Evolutionary conservation across 495 filamentous ascomycete genomes (phyloP), one percentile per base, ranked within the genome.

Genomic region (Hamigera avellanea): DNA sequence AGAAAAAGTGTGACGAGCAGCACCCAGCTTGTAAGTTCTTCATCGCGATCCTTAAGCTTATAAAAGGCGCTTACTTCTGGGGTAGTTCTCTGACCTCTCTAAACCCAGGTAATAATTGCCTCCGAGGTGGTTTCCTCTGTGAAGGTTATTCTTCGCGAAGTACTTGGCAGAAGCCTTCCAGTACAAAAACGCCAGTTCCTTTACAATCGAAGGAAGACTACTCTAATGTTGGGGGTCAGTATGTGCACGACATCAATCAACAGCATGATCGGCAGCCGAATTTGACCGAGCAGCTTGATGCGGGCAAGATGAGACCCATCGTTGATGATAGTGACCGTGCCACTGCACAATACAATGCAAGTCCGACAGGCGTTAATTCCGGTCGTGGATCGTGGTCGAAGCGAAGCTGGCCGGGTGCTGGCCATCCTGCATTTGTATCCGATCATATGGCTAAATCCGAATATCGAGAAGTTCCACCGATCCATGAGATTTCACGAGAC

Each of bases 1-100:
- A 98, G 73, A 98, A 98, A 75, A 98, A 98, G 59, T 98, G 91
- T 53, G 91, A 98, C 50, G 91, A 98, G 62, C 72, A 72, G 42
- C 89, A 95, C 59, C 91, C 91, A 29, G 81, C 87, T 66, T 98
- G 91, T 93, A 48, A 64, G 68, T 63, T 14, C 29, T 18, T 34
- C 21, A 14, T 27, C 10, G 21, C 37, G 18, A 35, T 33, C 19
- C 19, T 14, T 23, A n/a, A 5, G 23, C 15, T 21, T 25, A 27
- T 36, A 35, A 13, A 13, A 26, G 18, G 12, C 28, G 12, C 3
- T 15, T 40, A 3, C 13, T 18, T 33, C 17, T 2, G 12, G 32
- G 35, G 36, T 46, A 27, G 15, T 6, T 31, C 13, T 37, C 14
- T 33, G 26, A 14, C 25, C n/a, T 36, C 44, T 34, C 49, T 46